phyloP scores from a whole-genome alignment of 345 rosid species.

The Citrus medica region DNA sequence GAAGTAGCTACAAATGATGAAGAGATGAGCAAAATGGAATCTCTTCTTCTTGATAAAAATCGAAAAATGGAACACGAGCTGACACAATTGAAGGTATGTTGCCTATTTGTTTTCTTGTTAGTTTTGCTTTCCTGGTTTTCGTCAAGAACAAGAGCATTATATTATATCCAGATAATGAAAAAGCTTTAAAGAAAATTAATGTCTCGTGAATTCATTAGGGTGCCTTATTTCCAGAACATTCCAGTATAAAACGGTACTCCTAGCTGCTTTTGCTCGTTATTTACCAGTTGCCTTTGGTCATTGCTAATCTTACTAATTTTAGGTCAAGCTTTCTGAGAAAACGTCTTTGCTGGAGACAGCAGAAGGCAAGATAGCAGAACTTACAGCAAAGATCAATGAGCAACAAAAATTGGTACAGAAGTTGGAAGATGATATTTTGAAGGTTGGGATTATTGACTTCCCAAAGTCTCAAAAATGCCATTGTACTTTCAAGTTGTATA shows the following conservation, averaged over 20 bases:
- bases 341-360: conserved; percentile 66
- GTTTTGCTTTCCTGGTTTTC: conserved; percentile 10
- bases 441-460: conserved; percentile 49
- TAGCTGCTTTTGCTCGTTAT: background rate
- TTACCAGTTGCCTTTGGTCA: background rate
- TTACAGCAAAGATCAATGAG: conserved; percentile 65
- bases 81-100: conserved; percentile 80
- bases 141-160: conserved; percentile 4
- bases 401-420: conserved; percentile 87
- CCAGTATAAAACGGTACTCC: background rate
- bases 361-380: conserved; percentile 70
- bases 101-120: conserved; percentile 3
- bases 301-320: conserved; percentile 17
- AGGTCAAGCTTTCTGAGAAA: conserved; percentile 90
- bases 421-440: conserved; percentile 93
- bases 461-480: background rate
- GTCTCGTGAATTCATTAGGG: background rate
- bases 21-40: conserved; percentile 99
- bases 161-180: background rate
- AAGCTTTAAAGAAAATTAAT: background rate
- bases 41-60: conserved; percentile 97
- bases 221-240: background rate
- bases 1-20: conserved; percentile 88
- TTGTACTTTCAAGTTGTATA: conserved; percentile 5
- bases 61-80: conserved; percentile 95